phyloP scores from a whole-genome alignment of 106 monocot genomes.

The Apostasia ramifera region DNA sequence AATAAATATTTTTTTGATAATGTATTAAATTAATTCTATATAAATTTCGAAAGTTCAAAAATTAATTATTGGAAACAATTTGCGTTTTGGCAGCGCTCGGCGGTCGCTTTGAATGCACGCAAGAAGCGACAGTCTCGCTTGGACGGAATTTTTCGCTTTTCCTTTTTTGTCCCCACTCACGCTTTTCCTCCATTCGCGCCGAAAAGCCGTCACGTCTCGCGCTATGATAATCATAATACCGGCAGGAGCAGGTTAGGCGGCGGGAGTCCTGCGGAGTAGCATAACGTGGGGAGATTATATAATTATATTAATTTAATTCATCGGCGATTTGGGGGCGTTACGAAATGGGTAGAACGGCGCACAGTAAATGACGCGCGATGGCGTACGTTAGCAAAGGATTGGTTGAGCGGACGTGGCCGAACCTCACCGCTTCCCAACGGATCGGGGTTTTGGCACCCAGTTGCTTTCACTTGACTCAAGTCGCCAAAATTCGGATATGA shows the following conservation, averaged over 20 bases:
- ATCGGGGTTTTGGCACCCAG: too few relatives aligned
- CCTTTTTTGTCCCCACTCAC: background rate
- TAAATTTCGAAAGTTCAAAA: too few relatives aligned
- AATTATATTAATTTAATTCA: background rate
- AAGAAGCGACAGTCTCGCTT: background rate
- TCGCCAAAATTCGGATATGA: too few relatives aligned
- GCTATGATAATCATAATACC: too few relatives aligned
- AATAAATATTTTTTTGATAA: too few relatives aligned
- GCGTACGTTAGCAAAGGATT: background rate
- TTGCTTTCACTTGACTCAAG: too few relatives aligned
- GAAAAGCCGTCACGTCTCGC: background rate
- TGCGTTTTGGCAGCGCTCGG: background rate
- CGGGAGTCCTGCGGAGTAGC: background rate
- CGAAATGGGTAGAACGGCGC: background rate
- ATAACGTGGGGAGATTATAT: background rate
- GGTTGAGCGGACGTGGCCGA: background rate
- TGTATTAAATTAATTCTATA: too few relatives aligned
- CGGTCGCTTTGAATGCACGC: constrained; percentile 2
- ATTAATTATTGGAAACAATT: background rate
- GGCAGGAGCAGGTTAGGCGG: too few relatives aligned
- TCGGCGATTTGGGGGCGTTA: background rate
- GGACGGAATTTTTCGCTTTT: constrained; percentile 1
- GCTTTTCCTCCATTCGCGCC: background rate
- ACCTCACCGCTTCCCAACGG: background rate
- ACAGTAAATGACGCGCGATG: background rate